Conservation (phyloP, 129 eudicot genomes). For the Mikania micrantha region DNA sequence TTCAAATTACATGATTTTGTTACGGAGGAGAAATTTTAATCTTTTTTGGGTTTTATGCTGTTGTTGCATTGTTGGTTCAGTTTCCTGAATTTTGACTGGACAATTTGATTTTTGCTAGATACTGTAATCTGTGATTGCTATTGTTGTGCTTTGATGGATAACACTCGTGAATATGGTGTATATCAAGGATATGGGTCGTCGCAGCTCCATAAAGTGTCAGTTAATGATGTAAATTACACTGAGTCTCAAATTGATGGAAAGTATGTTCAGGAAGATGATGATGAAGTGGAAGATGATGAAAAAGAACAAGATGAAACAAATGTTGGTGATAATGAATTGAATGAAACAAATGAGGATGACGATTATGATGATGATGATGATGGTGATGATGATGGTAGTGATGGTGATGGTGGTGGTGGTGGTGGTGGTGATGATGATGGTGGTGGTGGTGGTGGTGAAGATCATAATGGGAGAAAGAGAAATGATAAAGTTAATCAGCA, state of each 20-base stretch:
- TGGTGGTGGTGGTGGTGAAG: slow-evolving; percentile 31
- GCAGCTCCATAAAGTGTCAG: background rate
- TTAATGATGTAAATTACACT: slow-evolving; percentile 22
- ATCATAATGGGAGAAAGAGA: slow-evolving; percentile 22
- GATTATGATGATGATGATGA: slow-evolving; percentile 19
- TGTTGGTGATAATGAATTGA: slow-evolving; percentile 24
- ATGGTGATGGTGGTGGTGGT: slow-evolving; percentile 23
- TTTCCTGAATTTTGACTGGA: background rate
- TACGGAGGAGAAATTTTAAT: background rate
- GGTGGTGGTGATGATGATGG: slow-evolving; percentile 25
- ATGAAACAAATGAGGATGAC: slow-evolving; percentile 26
- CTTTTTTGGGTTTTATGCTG: slow-evolving; percentile 12
- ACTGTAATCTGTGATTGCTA: slow-evolving; percentile 9
- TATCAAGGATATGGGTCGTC: slow-evolving; percentile 27
- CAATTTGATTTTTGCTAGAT: slow-evolving; percentile 12
- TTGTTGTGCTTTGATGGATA: slow-evolving; percentile 42
- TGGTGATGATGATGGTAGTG: background rate
- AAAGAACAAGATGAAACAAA: slow-evolving; percentile 23
- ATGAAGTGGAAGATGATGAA: slow-evolving; percentile 30
- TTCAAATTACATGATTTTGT: background rate
- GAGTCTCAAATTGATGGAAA: slow-evolving; percentile 22
- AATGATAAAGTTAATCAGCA: slow-evolving; percentile 25
- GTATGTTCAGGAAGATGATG: slow-evolving; percentile 35
- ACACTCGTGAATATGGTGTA: slow-evolving; percentile 37
- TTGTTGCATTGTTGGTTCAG: background rate